Base-by-base conservation (phyloP, 257 asterid genomes). In the Jacaranda copaia region DNA sequence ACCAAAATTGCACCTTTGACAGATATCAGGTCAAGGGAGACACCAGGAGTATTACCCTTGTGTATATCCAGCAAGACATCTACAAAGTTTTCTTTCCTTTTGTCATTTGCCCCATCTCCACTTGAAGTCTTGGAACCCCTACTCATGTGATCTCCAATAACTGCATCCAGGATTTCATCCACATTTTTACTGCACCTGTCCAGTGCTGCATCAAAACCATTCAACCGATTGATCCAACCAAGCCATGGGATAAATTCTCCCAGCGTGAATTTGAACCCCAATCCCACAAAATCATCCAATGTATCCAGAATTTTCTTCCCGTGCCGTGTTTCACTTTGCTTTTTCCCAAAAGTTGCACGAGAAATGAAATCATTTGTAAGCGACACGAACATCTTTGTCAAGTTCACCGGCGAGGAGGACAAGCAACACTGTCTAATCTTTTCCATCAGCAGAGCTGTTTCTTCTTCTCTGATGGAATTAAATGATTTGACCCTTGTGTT, bases 161-260 rank as follows among this genome's bases (percentile, higher is more conserved):
- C 35, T 3, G 58, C 68, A 5, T 83, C 82, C 53, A 83, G 0
- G 40, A 76, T 2, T 10, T 67, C 72, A 61, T 83, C 87, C 18
- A 49, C 13, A 43, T 0, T 63, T 55, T 56, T n/a, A 0, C 52
- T 67, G 35, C 13, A 2, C 8, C 45, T 70, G 1, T 79, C 68
- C 8, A 79, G 5, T 4, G 65, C 52, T 5, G 70, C 76, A 9
- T 67, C n/a, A 1, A 36, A 48, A 4, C 84, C 84, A 4, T 25
- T 76, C 20, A 80, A 10, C n/a, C 74, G 8, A 48, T 76, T 67
- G 13, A 83, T 69, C 82, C 87, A 83, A 25, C 78, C 14, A 32
- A 83, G 82, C 82, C 80, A 76, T 0, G 87, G 84, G 5, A 83
- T 8, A 25, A 51, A 80, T 0, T 80, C 84, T 0, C 80, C 87